phyloP scores from a whole-genome alignment of 495 filamentous ascomycete genomes.

The Friedmanniomyces simplex region DNA sequence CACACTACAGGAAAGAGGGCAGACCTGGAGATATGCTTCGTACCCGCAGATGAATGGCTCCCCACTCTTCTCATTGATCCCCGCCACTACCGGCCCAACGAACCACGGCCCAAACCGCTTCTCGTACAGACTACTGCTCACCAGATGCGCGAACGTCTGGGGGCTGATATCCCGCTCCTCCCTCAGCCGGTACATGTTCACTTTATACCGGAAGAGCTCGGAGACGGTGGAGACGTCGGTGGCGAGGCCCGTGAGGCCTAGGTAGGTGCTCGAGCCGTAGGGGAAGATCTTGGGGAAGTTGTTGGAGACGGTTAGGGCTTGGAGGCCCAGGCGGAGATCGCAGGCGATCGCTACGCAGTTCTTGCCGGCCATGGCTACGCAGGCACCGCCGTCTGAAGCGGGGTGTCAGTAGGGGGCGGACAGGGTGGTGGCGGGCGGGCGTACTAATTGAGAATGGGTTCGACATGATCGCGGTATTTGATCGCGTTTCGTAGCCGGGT shows the following conservation, averaged over 20 bases:
- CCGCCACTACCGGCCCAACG: constrained; percentile 86
- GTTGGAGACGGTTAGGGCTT: constrained; percentile 94
- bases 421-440: constrained; percentile 20
- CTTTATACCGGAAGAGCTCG: constrained; percentile 97
- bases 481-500: not conserved
- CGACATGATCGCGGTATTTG: constrained; percentile 27
- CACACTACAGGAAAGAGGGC: not conserved
- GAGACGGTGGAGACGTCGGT: constrained; percentile 91
- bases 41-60: constrained; percentile 90
- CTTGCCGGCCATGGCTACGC: constrained; percentile 97
- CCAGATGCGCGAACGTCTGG: constrained; percentile 89
- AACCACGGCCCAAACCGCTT: constrained; percentile 92
- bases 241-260: constrained; percentile 92
- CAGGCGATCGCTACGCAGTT: constrained; percentile 99
- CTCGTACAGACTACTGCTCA: constrained; percentile 84
- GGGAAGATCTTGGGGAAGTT: constrained; percentile 99
- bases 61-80: constrained; percentile 81
- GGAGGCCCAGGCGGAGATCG: constrained; percentile 93
- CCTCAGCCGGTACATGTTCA: constrained; percentile 98
- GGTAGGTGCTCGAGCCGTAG: constrained; percentile 82
- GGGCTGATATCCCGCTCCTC: constrained; percentile 94
- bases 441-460: constrained; percentile 76
- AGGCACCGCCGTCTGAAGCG: constrained; percentile 76
- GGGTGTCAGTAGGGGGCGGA: constrained; percentile 15
- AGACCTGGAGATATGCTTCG: no score